These are phyloP conservation scores for Lobosporangium transversale DNA, from an alignment of 192 early-diverging fungal genomes.

Conservation along the genomic window DNA sequence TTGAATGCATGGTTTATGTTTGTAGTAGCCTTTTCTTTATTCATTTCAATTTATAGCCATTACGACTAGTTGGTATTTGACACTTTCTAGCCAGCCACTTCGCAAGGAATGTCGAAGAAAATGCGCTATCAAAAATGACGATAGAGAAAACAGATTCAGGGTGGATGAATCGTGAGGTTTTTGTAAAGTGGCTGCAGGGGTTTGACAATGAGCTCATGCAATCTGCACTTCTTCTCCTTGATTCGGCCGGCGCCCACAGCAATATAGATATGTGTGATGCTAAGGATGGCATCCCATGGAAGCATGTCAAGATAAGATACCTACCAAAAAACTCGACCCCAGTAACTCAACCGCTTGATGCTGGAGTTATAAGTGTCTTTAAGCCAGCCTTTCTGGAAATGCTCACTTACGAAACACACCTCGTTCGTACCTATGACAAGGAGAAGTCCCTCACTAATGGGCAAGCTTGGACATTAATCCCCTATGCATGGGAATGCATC, in stretches of 20 bases:
- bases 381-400: not conserved
- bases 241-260: not conserved
- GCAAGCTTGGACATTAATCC: constrained; percentile 5
- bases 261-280: not conserved
- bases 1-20: too few relatives aligned
- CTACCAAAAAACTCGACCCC: not conserved
- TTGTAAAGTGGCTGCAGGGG: not conserved
- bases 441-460: not conserved
- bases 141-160: not conserved
- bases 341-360: not conserved
- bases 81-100: not conserved
- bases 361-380: not conserved
- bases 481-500: not conserved
- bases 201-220: not conserved
- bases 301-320: not conserved
- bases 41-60: not conserved
- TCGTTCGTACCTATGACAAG: constrained; percentile 3
- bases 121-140: not conserved
- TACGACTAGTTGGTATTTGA: not conserved
- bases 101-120: not conserved
- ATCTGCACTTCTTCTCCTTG: constrained; percentile 1
- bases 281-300: not conserved
- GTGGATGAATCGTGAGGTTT: not conserved
- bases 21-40: not conserved
- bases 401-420: not conserved